Evolutionary conservation across 1,284 basidiomycete genomes (phyloP), one percentile per base, ranked within the genome.

Genomic region (Trichosporon asahii): DNA sequence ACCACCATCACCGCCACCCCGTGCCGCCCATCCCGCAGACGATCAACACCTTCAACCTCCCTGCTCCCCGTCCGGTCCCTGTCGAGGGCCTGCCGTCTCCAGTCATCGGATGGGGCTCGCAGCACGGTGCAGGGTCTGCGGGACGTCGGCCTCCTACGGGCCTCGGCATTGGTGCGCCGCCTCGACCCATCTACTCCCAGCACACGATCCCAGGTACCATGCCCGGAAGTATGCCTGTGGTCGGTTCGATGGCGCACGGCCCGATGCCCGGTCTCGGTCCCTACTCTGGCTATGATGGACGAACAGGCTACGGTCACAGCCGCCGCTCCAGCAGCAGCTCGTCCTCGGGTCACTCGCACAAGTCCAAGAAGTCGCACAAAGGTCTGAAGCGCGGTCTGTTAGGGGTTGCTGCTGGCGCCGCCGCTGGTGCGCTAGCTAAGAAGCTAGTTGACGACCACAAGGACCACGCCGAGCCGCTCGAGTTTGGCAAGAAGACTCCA

Each of bases 21-120:
- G 57, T 61, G 27, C 57, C 57, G 3, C 57, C 57, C 6, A 23
- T 61, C 15, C 57, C 57, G 14, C 57, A 61, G 27, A 61, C 57
- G 57, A 61, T 61, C 57, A 61, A 61, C 29, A 61, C 57, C 29
- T 61, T 61, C 57, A 61, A 61, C 23, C 57, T 61, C 15, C 57
- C 57, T 9, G 27, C 57, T 61, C 57, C 57, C 29, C 57, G 57
- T 31, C 57, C 57, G 6, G 57, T 31, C 7, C 57, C 57, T 31
- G 57, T 61, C 27, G 57, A 61, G 15, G 57, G 57, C 29, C 57
- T 61, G 7, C 57, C 57, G 29, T 61, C 57, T 15, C 57, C 57
- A 18, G 57, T 61, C 29, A 61, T 61, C 57, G 57, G 57, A 18
- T 61, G 57, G 57, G 57, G 57, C 12, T 61, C 57, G 31, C 57